Base-by-base conservation (phyloP, 2,329 filamentous ascomycete species). In the Diaporthe batatas region DNA sequence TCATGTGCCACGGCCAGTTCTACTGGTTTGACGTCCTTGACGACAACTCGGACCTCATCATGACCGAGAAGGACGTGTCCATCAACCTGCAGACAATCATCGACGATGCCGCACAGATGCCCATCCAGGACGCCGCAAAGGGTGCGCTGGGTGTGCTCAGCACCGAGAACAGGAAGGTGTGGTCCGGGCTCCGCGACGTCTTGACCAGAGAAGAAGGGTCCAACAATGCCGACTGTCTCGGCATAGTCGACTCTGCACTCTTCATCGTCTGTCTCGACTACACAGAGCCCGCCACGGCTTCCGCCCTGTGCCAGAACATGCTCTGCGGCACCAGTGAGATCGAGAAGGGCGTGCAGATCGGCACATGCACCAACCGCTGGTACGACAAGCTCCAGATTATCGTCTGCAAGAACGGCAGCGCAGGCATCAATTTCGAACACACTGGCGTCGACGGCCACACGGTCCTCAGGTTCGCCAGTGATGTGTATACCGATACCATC, bases 371-470 rank as follows among this genome's bases (percentile, higher is more conserved):
- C 18, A 99, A 99, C 82, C 89, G 96, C 75, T 99, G 96, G 96
- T 99, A 99, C 80, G 96, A 99, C 84, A 99, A 99, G 85, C 87
- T 99, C 62, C 96, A 99, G 81, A 98, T 99, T 75, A 98, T 99
- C 70, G 96, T 99, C 67, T 98, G 96, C 87, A 97, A 98, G 85
- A 99, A 98, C 83, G 96, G 96, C 72, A 98, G 94, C 79, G 96
- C 96, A 0, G 96, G 96, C 7, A 98, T 99, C 90, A 99, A 99
- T 84, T 98, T 99, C 79, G 96, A 99, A 82, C 96, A 99, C 80
- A 99, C 96, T 0, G 96, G 96, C 76, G 96, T 99, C 6, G 96
- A 99, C 79, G 96, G 96, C 1, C 96, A 99, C 81, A 99, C 96
- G 0, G 96, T 99, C 29, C 89, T 99, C 69, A 92, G 96, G 7